phyloP scores from a whole-genome alignment of 2,329 filamentous ascomycete genomes.

The Fusarium sp. region DNA sequence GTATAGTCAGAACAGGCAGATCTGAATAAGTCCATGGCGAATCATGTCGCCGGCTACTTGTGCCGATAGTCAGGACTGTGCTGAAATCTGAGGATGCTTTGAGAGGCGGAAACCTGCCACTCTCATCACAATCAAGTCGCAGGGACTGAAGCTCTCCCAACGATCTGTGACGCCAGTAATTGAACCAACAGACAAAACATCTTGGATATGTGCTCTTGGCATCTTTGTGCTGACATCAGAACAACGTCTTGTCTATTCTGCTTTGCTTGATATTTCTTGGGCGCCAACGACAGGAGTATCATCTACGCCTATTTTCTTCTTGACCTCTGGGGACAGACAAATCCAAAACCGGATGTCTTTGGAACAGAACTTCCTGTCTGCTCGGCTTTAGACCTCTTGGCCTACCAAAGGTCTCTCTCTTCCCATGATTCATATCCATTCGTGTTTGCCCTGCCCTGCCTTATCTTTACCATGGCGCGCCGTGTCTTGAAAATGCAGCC shows the following conservation, averaged over 20 bases:
- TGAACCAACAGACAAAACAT: background rate
- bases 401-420: background rate
- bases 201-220: background rate
- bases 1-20: background rate
- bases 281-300: constrained; percentile 8
- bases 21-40: background rate
- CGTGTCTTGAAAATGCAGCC: constrained; percentile 30
- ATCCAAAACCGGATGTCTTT: background rate
- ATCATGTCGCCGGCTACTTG: background rate
- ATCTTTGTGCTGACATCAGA: constrained; percentile 9
- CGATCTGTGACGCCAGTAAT: background rate
- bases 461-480: constrained; percentile 6
- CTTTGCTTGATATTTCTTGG: background rate
- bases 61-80: background rate
- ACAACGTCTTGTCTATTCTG: constrained; percentile 24
- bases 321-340: background rate
- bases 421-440: constrained; percentile 21
- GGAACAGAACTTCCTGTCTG: background rate
- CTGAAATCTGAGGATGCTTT: background rate
- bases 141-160: background rate
- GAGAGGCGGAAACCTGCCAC: background rate
- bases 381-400: background rate
- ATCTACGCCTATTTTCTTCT: background rate
- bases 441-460: constrained; percentile 13
- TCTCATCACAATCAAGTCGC: background rate